phyloP scores from a whole-genome alignment of 495 filamentous ascomycete species.

The Podospora didyma region DNA sequence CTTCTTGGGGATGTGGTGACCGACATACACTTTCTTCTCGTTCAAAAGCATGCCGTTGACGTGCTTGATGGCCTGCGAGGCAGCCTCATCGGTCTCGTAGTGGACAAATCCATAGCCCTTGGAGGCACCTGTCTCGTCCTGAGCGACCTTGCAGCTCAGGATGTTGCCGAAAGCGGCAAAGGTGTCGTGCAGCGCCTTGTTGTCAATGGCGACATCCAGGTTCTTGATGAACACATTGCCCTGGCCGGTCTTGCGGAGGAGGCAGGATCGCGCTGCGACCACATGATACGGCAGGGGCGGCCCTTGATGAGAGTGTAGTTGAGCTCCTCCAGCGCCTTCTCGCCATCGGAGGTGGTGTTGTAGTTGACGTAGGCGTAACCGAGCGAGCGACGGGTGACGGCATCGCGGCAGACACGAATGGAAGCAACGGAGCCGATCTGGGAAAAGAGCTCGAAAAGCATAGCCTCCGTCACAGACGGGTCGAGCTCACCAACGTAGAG shows the following conservation, averaged over 20 bases:
- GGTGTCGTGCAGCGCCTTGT: slow-evolving; percentile 99
- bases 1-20: slow-evolving; percentile 99
- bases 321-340: slow-evolving; percentile 97
- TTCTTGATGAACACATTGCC: slow-evolving; percentile 99
- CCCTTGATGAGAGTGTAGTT: slow-evolving; percentile 99
- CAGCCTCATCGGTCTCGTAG: slow-evolving; percentile 98
- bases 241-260: slow-evolving; percentile 98
- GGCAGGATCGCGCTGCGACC: slow-evolving; percentile 98
- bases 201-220: slow-evolving; percentile 95
- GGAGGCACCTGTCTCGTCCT: slow-evolving; percentile 92
- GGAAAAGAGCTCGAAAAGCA: slow-evolving; percentile 99
- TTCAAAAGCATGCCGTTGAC: slow-evolving; percentile 99
- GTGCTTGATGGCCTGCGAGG: slow-evolving; percentile 95
- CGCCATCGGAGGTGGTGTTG: slow-evolving; percentile 93
- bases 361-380: slow-evolving; percentile 99
- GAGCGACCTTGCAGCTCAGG: slow-evolving; percentile 97
- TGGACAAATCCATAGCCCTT: slow-evolving; percentile 99
- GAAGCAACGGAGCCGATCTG: slow-evolving; percentile 98
- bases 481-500: slow-evolving; percentile 99
- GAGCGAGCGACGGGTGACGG: slow-evolving; percentile 96
- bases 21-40: slow-evolving; percentile 99
- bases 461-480: slow-evolving; percentile 94
- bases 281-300: slow-evolving; percentile 99
- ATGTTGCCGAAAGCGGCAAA: slow-evolving; percentile 99
- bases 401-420: slow-evolving; percentile 99